These are phyloP conservation scores for Castanospermum australe DNA, from an alignment of 306 rosid genomes.

Conservation along the genomic window DNA sequence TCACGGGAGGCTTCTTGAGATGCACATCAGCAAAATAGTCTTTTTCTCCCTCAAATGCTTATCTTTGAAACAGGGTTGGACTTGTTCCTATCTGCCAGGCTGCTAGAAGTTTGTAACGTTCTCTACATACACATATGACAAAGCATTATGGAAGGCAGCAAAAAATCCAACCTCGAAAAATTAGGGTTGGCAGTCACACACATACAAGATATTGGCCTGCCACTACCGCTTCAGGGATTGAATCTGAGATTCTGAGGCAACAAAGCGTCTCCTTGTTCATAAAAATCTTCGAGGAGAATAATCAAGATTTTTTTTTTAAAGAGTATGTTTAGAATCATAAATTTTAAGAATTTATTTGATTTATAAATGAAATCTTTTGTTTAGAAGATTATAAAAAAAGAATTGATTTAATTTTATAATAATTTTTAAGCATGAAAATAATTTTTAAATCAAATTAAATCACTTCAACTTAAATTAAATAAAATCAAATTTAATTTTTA, in stretches of 20 bases:
- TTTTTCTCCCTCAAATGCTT: not conserved
- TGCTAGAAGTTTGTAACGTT: not conserved
- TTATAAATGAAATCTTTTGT: no score
- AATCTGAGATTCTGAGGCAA: conserved; percentile 12
- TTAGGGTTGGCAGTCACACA: conserved; percentile 20
- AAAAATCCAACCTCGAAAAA: conserved; percentile 10
- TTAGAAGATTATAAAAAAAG: no score
- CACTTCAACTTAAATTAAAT: no score
- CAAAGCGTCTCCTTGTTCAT: not conserved
- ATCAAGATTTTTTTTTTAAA: not conserved
- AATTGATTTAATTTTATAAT: no score
- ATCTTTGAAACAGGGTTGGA: not conserved
- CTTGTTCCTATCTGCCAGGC: conserved; percentile 9
- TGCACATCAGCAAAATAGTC: not conserved
- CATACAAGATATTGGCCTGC: conserved; percentile 29
- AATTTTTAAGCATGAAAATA: no score
- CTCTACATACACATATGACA: not conserved
- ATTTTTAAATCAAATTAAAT: no score
- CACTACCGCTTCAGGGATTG: conserved; percentile 4
- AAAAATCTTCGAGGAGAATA: conserved; percentile 1
- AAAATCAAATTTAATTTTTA: no score
- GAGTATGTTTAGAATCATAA: no score
- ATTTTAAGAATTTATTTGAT: no score
- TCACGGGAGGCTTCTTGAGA: not conserved
- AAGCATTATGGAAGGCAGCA: not conserved